phyloP scores from a whole-genome alignment of 306 rosid genomes.

The Cicer bijugum region DNA sequence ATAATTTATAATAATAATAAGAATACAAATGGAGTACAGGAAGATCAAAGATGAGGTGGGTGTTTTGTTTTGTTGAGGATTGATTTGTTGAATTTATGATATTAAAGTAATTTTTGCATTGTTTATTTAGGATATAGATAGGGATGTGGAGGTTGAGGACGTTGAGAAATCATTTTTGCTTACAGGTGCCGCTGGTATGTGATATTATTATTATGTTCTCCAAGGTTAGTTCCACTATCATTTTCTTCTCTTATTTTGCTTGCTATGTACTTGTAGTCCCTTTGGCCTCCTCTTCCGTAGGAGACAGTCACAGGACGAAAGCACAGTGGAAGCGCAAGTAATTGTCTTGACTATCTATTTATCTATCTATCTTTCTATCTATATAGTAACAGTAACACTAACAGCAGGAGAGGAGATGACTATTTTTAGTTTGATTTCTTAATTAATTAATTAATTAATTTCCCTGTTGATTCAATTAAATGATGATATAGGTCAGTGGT shows the following conservation, averaged over 20 bases:
- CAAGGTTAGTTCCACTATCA: background rate
- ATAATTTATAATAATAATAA: background rate
- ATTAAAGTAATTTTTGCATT: slow-evolving; percentile 1
- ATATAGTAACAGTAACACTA: too few relatives aligned
- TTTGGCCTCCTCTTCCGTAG: slow-evolving; percentile 25
- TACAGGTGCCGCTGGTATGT: slow-evolving; percentile 28
- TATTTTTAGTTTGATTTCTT: slow-evolving; percentile 14
- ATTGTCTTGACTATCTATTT: background rate
- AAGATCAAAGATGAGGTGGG: slow-evolving; percentile 79
- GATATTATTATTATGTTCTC: background rate
- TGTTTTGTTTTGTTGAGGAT: background rate
- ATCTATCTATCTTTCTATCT: too few relatives aligned
- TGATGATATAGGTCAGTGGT: slow-evolving; percentile 67
- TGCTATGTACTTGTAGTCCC: slow-evolving; percentile 25
- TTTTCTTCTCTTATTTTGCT: background rate
- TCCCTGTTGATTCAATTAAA: background rate
- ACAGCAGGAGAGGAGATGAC: too few relatives aligned
- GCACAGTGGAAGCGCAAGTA: slow-evolving; percentile 55
- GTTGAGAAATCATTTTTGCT: slow-evolving; percentile 40
- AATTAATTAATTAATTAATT: background rate
- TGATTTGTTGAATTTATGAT: background rate
- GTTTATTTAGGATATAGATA: slow-evolving; percentile 40
- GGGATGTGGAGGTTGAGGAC: slow-evolving; percentile 19
- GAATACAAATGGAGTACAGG: slow-evolving; percentile 69
- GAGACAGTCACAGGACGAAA: slow-evolving; percentile 42